A percentile compares a stretch with the other conserved stretches of the same genome.
These are phyloP conservation scores for Suillus ampliporus DNA, from an alignment of 768 basidiomycete genomes.

Conservation along the genomic window DNA sequence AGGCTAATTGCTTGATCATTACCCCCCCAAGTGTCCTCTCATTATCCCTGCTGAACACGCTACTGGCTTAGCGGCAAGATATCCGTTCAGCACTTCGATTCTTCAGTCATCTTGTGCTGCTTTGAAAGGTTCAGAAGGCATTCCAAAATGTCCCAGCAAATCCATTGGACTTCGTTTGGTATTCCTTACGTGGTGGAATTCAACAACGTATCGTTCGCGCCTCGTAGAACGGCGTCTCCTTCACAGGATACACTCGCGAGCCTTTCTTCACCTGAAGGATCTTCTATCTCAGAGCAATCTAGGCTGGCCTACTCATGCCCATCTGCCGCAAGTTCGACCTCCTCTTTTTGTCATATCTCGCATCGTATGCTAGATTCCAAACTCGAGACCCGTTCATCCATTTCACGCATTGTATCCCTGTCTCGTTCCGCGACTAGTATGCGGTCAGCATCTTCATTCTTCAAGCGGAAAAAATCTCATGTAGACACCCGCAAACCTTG, in stretches of 20 bases:
- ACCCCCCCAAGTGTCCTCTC: background rate
- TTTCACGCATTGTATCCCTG: conserved; percentile 15
- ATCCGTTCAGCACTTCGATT: background rate
- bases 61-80: background rate
- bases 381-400: conserved; percentile 24
- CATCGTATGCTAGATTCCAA: conserved; percentile 9
- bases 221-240: background rate
- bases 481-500: conserved; percentile 3
- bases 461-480: conserved; percentile 28
- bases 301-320: conserved; percentile 13
- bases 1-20: background rate
- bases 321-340: conserved; percentile 20
- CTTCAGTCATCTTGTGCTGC: background rate
- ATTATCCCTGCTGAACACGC: background rate
- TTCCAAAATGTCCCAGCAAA: conserved; percentile 25
- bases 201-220: conserved; percentile 29
- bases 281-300: conserved; percentile 12
- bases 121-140: background rate
- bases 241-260: conserved; percentile 3
- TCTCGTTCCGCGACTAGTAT: conserved; percentile 23
- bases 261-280: conserved; percentile 2
- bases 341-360: conserved; percentile 34
- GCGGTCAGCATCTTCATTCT: conserved; percentile 27
- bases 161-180: conserved; percentile 37
- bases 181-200: conserved; percentile 37